Evolutionary conservation across 345 rosid species (phyloP).

Genomic region (Gossypium anomalum): DNA sequence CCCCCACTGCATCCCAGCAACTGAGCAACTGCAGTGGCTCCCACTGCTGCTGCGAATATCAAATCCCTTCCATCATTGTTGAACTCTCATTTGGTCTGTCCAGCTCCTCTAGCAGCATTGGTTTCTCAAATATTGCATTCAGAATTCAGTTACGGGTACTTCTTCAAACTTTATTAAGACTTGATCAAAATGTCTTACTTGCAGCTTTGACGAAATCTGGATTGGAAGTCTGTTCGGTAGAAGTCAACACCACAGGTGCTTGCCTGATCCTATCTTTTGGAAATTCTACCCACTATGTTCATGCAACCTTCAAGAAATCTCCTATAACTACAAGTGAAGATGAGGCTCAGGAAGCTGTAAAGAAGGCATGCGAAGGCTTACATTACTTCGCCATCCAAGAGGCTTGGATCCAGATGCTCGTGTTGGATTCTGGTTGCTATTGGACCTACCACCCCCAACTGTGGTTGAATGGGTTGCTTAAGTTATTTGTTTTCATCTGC

Average conservation of each 20-base stretch:
- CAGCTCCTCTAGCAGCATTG: slow-evolving; percentile 6
- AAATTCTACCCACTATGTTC: slow-evolving; percentile 57
- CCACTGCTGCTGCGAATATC: slow-evolving; percentile 37
- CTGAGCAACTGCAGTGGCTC: slow-evolving; percentile 33
- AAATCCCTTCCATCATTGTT: slow-evolving; percentile 52
- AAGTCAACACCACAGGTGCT: slow-evolving; percentile 44
- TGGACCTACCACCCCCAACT: slow-evolving; percentile 28
- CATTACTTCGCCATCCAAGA: slow-evolving; percentile 89
- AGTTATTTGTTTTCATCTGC: not conserved
- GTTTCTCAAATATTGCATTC: not conserved
- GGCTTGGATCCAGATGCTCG: slow-evolving; percentile 77
- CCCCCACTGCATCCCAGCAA: slow-evolving; percentile 43
- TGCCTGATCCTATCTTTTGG: slow-evolving; percentile 70
- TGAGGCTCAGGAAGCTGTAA: slow-evolving; percentile 88
- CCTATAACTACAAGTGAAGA: slow-evolving; percentile 70
- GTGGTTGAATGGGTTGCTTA: not conserved
- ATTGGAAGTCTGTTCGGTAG: slow-evolving; percentile 71
- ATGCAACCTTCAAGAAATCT: slow-evolving; percentile 65
- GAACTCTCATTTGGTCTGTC: slow-evolving; percentile 19
- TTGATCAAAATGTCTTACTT: not conserved
- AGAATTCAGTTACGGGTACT: not conserved
- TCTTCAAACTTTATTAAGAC: not conserved
- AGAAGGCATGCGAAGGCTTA: slow-evolving; percentile 70
- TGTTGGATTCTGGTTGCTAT: slow-evolving; percentile 86
- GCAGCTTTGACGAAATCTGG: slow-evolving; percentile 86